Conservation (phyloP, 192 early-diverging fungal genomes). For the Backusella mclennaniae region DNA sequence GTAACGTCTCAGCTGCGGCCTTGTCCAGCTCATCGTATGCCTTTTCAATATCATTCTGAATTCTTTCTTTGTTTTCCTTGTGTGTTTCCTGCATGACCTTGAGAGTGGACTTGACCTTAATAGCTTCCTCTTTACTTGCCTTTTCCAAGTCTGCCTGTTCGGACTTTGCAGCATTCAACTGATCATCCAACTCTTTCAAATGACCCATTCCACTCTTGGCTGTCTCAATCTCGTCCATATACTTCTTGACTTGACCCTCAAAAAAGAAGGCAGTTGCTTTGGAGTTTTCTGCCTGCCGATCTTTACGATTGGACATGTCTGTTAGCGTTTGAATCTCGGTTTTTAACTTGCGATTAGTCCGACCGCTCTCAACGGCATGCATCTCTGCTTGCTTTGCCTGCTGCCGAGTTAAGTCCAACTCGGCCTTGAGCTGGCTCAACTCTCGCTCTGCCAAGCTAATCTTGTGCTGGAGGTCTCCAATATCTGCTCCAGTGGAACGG, state of each 20-base stretch:
- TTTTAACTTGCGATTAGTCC: constrained; percentile 36
- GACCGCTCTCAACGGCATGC: constrained; percentile 32
- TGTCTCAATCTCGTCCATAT: constrained; percentile 39
- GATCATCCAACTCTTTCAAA: constrained; percentile 36
- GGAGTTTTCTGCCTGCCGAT: constrained; percentile 39
- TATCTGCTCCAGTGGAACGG: constrained; percentile 30
- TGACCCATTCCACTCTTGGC: constrained; percentile 37
- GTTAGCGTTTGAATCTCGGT: constrained; percentile 40
- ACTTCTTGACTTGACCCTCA: constrained; percentile 42
- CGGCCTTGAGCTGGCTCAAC: constrained; percentile 13
- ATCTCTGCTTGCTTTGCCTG: constrained; percentile 35
- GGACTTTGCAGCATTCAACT: constrained; percentile 28
- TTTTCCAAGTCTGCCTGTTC: constrained; percentile 25
- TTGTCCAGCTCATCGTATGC: constrained; percentile 29
- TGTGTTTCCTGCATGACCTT: constrained; percentile 21
- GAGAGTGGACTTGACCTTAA: constrained; percentile 24
- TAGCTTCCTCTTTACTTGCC: constrained; percentile 20
- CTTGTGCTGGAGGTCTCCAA: constrained; percentile 39
- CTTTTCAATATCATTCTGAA: constrained; percentile 12
- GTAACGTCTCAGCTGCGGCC: constrained; percentile 18
- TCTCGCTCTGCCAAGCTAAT: constrained; percentile 34
- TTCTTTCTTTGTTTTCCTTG: constrained; percentile 23
- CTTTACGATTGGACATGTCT: constrained; percentile 40
- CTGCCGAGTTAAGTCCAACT: constrained; percentile 31
- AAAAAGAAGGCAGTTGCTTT: constrained; percentile 45